Base-by-base conservation (phyloP, 768 basidiomycete species). In the Mycena haematopus region DNA sequence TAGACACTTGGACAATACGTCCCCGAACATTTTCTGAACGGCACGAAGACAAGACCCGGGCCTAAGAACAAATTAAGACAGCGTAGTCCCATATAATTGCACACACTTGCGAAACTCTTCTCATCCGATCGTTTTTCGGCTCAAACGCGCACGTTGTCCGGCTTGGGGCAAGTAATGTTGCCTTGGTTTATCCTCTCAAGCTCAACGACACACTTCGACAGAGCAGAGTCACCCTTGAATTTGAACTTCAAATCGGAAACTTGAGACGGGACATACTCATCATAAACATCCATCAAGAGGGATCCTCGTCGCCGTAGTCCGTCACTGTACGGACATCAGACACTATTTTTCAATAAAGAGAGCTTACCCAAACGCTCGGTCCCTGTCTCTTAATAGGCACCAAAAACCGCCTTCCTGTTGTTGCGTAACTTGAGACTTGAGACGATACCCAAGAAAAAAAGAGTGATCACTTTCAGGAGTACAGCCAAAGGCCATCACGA, bases 291-390 rank as follows among this genome's bases (percentile, higher is more conserved):
- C 79, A 85, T 85, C 42, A 91, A 71, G 19, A 93, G 76, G 91
- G 90, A n/a, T 92, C 92, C 68, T 87, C 84, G 62, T 88, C 85
- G 5, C 87, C 88, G 65, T 92, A 93, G 71, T 93, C 89, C 36
- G 89, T 86, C 24, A 93, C 91, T 90, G 64, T 21, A 9, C 29
- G 29, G 38, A 49, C 7, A 9, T 61, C 14, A 56, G 25, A 21
- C 14, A 45, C 19, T 31, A n/a, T n/a, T 31, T 21, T 11, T 25
- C 27, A 8, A 6, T 1, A 14, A 3, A 36, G 13, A 36, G 36
- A 36, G 14, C 36, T 15, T 10, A 14, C 36, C 36, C 14, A 36
- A 15, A 15, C 36, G 36, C 13, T 36, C 36, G 14, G 36, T 9
- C 3, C 13, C 14, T 9, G 36, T 36, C 36, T 36, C 36, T 11